Evolutionary conservation across 192 early-diverging fungal genomes (phyloP).

Genomic region (Umbelopsis ramanniana): DNA sequence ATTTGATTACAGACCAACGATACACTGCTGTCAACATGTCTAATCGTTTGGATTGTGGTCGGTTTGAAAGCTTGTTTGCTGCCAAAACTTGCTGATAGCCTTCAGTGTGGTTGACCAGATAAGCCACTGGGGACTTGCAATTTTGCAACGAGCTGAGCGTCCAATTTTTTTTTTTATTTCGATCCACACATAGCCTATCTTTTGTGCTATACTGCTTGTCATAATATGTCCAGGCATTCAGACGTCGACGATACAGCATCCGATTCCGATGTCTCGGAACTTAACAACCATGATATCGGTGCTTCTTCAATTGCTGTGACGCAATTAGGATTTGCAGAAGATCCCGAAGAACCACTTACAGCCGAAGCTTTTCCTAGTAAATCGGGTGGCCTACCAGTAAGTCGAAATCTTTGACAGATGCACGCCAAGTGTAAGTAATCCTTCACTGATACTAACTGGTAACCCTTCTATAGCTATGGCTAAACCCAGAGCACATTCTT

Average conservation of each 20-base stretch:
- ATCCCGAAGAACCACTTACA: constrained; percentile 61
- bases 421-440: neutral
- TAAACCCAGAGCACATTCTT: constrained; percentile 68
- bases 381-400: constrained; percentile 84
- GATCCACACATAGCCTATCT: no score
- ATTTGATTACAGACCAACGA: no score
- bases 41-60: no score
- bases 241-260: constrained; percentile 12
- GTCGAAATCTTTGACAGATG: neutral
- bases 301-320: constrained; percentile 8
- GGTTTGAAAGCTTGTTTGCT: no score
- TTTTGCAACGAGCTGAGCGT: no score
- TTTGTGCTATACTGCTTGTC: no score
- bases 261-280: constrained; percentile 14
- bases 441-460: no score
- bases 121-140: no score
- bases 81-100: no score
- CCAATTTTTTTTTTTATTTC: no score
- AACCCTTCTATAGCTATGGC: constrained; percentile 64
- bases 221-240: neutral
- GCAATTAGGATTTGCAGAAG: constrained; percentile 79
- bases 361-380: constrained; percentile 80
- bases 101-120: no score
- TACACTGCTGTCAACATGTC: no score
- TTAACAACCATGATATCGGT: constrained; percentile 8